These are phyloP conservation scores for Prunus mume DNA, from an alignment of 306 rosid species.

Conservation along the genomic window DNA sequence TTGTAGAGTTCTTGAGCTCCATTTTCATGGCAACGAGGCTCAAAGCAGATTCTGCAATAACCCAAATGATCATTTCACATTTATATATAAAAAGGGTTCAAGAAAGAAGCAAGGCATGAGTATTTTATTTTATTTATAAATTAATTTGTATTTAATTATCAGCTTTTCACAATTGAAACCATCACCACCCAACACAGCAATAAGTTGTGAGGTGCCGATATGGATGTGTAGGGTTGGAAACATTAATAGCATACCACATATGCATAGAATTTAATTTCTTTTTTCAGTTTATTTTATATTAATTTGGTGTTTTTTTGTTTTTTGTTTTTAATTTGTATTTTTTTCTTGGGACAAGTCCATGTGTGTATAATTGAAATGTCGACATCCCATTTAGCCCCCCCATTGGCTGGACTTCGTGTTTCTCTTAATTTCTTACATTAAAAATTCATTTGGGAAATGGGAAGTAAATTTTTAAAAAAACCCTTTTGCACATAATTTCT, in stretches of 20 bases:
- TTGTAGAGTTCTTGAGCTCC: conserved; percentile 48
- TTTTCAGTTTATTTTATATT: neutral
- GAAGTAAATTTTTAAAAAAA: neutral
- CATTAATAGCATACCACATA: conserved; percentile 34
- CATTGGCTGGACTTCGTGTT: conserved; percentile 30
- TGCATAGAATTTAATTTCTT: neutral
- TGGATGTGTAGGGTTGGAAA: conserved; percentile 47
- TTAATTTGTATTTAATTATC: neutral
- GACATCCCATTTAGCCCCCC: conserved; percentile 26
- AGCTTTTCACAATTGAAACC: conserved; percentile 36
- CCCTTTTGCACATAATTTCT: neutral
- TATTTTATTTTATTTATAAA: neutral
- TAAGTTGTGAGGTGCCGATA: conserved; percentile 42
- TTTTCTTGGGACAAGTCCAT: conserved; percentile 49
- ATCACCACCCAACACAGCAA: conserved; percentile 57
- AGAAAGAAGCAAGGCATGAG: conserved; percentile 23
- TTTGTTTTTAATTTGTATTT: neutral
- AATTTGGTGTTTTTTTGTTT: neutral
- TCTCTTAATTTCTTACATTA: conserved; percentile 6
- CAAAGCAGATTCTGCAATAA: neutral
- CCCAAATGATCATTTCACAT: neutral
- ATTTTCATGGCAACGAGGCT: conserved; percentile 28
- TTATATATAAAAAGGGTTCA: conserved; percentile 25
- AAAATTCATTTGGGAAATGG: neutral
- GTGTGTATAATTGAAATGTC: conserved; percentile 53